These are phyloP conservation scores for Prunus persica DNA, from an alignment of 306 rosid genomes.

Conservation along the genomic window DNA sequence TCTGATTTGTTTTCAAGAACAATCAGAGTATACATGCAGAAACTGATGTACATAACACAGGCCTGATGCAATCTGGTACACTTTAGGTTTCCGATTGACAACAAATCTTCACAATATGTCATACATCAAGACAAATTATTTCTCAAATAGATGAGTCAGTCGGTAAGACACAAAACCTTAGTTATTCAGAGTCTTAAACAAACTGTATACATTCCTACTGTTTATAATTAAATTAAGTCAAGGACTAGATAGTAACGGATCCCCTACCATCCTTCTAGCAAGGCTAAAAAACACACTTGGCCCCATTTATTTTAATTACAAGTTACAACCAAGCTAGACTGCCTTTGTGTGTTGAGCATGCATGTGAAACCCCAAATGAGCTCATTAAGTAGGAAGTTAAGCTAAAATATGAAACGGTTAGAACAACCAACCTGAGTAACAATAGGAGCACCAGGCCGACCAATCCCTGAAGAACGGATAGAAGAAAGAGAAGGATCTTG, in stretches of 20 bases:
- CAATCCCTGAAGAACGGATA: constrained; percentile 70
- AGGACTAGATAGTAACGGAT: not conserved
- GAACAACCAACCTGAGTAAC: constrained; percentile 72
- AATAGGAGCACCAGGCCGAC: constrained; percentile 69
- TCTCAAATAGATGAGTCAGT: not conserved
- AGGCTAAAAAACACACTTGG: not conserved
- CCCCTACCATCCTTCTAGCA: not conserved
- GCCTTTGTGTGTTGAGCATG: not conserved
- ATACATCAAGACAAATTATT: not conserved
- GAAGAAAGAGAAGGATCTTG: constrained; percentile 18
- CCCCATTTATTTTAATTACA: not conserved
- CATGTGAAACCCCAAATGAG: not conserved
- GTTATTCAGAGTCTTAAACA: not conserved
- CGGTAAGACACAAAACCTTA: not conserved
- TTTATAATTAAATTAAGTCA: not conserved
- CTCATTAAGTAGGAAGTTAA: constrained; percentile 5
- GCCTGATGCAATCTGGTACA: not conserved
- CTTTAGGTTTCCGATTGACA: not conserved
- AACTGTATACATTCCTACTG: not conserved
- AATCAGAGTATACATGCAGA: not conserved
- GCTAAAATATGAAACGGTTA: constrained; percentile 9
- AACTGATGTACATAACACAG: not conserved
- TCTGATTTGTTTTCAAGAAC: not conserved
- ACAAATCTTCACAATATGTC: not conserved
- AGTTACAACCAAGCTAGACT: not conserved